Percentiles rank a stretch among this genome's conserved stretches.
Evolutionary conservation across 108 stramenopile species (phyloP).

Genomic region (Pseudonitzschia pungens): DNA sequence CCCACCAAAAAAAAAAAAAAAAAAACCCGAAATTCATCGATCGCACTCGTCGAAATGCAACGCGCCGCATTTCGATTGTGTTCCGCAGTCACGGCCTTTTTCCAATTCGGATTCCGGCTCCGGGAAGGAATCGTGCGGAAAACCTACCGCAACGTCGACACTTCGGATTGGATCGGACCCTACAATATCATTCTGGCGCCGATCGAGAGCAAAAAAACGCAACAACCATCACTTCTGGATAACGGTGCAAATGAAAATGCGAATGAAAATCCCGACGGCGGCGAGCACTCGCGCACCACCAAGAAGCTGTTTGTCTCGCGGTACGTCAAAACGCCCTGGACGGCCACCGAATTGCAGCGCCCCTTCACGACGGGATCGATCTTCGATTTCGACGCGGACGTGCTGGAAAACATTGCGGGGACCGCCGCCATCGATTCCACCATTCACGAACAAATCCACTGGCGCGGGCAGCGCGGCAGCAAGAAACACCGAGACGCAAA

Average conservation of each 20-base stretch:
- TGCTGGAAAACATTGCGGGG: constrained; percentile 16
- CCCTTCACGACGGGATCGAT: constrained; percentile 9
- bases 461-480: not conserved
- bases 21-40: no score
- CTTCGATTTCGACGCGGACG: not conserved
- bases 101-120: constrained; percentile 32
- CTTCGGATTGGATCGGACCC: constrained; percentile 37
- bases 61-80: not conserved
- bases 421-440: constrained; percentile 12
- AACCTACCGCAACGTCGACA: constrained; percentile 17
- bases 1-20: no score
- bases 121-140: constrained; percentile 23
- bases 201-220: not conserved
- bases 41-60: not conserved
- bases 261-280: no score
- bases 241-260: no score
- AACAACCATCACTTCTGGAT: no score
- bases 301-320: constrained; percentile 15
- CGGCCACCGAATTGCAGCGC: constrained; percentile 10
- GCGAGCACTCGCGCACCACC: not conserved
- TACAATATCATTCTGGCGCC: constrained; percentile 22
- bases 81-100: constrained; percentile 26
- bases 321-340: constrained; percentile 26
- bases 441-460: not conserved
- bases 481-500: not conserved